Evolutionary conservation across 1,139 yeast genomes (phyloP), one percentile per base, ranked within the genome.

Genomic region (Diutina siamensis): DNA sequence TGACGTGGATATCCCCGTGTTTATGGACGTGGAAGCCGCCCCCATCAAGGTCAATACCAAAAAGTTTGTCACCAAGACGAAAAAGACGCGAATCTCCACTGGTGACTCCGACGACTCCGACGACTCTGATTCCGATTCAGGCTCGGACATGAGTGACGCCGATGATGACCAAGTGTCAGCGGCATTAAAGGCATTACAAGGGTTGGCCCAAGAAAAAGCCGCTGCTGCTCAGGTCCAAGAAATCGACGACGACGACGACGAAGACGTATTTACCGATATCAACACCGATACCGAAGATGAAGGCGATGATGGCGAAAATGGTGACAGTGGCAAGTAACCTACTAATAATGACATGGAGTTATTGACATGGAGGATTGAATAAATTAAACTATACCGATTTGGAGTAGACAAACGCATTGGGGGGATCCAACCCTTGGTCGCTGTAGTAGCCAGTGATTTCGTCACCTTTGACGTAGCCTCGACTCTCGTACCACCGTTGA

Each of bases 1-100:
- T 25, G 94, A 83, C 58, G 61, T 83, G 19, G 92, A 83, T 56
- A 70, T 81, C 51, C 83, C 87, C 12, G 57, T 83, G 48, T 67
- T 65, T 32, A 72, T 83, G 78, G 67, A 71, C 18, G 88, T 83
- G 27, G 66, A 72, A 51, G 21, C 42, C 3, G 68, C 71, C 17
- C 74, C 76, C 34, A 51, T 56, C 31, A 51, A 48, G 12, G 48
- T 35, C 48, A 64, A 60, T 19, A 51, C 55, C 3, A 63, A 56
- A 12, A 61, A 59, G 8, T 50, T 60, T 20, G 51, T 55, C 4
- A 63, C 56, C 13, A 61, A 59, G 9, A 49, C 50, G 44, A 46
- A 44, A 28, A 51, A 49, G 40, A 51, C 50, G 8, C 27, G 28
- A 21, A 35, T 35, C 18, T 46, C 48, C 19, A 31, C 35, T 13